Percentiles rank a stretch among this genome's conserved stretches.
These are phyloP conservation scores for Saururus chinensis DNA, from an alignment of 164 flowering plant species.

Conservation along the genomic window DNA sequence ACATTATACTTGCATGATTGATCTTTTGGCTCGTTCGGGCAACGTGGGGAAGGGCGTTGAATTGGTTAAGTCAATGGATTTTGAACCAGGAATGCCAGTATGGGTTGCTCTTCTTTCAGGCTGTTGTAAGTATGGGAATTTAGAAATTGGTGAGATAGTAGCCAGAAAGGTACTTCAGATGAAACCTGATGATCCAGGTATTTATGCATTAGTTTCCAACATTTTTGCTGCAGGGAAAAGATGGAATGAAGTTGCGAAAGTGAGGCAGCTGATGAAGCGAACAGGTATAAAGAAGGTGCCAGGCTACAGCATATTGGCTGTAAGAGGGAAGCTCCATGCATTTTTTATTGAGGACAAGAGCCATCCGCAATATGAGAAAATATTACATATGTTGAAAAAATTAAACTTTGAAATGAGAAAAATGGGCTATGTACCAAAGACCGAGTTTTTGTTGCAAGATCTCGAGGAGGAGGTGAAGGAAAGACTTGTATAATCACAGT, in stretches of 20 bases:
- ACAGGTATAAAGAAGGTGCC: constrained; percentile 18
- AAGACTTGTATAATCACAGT: constrained; percentile 14
- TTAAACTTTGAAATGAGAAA: constrained; percentile 14
- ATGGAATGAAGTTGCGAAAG: constrained; percentile 21
- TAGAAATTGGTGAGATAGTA: constrained; percentile 12
- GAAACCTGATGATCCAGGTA: constrained; percentile 25
- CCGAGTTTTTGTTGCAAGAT: constrained; percentile 17
- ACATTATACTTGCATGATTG: constrained; percentile 24
- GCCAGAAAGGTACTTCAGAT: constrained; percentile 16
- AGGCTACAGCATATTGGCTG: constrained; percentile 18
- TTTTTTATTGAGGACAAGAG: constrained; percentile 20
- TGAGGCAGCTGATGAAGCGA: constrained; percentile 20
- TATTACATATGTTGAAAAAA: background rate
- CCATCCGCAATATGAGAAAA: constrained; percentile 18
- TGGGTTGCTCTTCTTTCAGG: constrained; percentile 27
- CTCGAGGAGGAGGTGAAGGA: constrained; percentile 2
- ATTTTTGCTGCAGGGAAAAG: constrained; percentile 16
- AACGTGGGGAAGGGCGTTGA: constrained; percentile 15
- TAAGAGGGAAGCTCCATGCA: constrained; percentile 18
- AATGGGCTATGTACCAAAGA: constrained; percentile 20
- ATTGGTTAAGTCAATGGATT: constrained; percentile 11
- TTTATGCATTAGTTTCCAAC: constrained; percentile 23
- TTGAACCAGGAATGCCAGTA: constrained; percentile 15
- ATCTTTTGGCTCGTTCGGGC: constrained; percentile 26
- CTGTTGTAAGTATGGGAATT: constrained; percentile 14